Evolutionary conservation across 2,329 filamentous ascomycete genomes (phyloP).

Genomic region (Cladorrhinum sp.): DNA sequence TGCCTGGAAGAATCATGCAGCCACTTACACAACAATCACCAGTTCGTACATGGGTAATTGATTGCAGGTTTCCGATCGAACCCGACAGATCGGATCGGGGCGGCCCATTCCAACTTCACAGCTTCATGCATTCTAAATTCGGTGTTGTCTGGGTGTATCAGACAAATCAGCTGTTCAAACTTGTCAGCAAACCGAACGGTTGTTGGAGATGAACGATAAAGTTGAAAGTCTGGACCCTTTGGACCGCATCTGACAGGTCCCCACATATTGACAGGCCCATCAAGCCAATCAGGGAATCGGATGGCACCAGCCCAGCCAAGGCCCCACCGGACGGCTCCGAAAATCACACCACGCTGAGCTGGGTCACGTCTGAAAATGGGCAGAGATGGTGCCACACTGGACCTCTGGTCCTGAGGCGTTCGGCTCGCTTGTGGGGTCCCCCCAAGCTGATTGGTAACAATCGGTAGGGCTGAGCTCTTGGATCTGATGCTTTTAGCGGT

Average conservation of each 20-base stretch:
- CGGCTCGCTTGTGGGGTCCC: neutral
- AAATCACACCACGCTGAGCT: conserved; percentile 4
- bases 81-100: neutral
- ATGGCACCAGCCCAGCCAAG: neutral
- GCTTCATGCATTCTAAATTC: no score
- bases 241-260: neutral
- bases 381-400: neutral
- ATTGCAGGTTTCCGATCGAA: neutral
- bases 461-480: conserved; percentile 2
- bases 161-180: neutral
- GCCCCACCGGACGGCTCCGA: conserved; percentile 5
- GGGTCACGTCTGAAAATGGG: neutral
- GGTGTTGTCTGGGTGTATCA: neutral
- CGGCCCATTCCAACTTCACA: neutral
- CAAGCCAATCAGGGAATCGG: neutral
- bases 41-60: neutral
- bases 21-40: neutral
- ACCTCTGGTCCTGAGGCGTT: neutral
- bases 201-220: neutral
- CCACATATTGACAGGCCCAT: neutral
- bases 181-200: neutral
- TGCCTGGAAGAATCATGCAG: neutral
- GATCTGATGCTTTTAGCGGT: conserved; percentile 5
- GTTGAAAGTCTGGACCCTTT: neutral
- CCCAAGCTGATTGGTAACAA: neutral